A percentile compares a stretch with the other conserved stretches of the same genome.
phyloP scores from a whole-genome alignment of 225 moss, liverwort and hornwort species.

The Antitrichia curtipendula region DNA sequence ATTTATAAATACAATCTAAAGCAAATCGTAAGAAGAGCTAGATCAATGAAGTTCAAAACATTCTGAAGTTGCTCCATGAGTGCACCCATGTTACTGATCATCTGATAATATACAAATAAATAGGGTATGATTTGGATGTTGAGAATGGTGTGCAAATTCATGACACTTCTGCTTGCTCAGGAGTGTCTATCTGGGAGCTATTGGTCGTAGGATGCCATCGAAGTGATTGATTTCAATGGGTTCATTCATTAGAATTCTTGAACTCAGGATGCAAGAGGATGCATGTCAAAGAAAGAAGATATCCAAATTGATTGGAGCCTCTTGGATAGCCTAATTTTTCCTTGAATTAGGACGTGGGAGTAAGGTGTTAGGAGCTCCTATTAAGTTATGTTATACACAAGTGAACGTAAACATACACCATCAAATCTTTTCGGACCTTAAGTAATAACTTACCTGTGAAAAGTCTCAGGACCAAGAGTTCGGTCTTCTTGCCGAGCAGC shows the following conservation, averaged over 20 bases:
- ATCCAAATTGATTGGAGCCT: neutral
- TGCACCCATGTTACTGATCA: neutral
- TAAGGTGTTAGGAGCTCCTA: neutral
- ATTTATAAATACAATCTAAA: neutral
- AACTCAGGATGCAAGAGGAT: neutral
- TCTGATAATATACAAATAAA: neutral
- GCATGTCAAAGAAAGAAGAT: neutral
- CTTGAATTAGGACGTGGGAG: neutral
- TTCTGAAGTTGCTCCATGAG: neutral
- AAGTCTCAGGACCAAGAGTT: constrained; percentile 46
- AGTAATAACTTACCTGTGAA: constrained; percentile 38
- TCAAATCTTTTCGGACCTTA: neutral
- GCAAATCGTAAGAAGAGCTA: neutral
- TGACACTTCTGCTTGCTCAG: neutral
- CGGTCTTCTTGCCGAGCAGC: constrained; percentile 55
- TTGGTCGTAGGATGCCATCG: neutral
- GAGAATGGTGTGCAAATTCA: neutral
- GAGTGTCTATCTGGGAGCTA: neutral
- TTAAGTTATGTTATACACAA: neutral
- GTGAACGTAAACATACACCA: neutral
- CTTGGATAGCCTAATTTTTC: neutral
- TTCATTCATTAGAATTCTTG: neutral
- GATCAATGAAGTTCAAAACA: neutral
- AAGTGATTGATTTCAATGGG: neutral
- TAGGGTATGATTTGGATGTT: neutral